Conservation (phyloP, 805 yeast species). For the Danielia oregonensis region DNA sequence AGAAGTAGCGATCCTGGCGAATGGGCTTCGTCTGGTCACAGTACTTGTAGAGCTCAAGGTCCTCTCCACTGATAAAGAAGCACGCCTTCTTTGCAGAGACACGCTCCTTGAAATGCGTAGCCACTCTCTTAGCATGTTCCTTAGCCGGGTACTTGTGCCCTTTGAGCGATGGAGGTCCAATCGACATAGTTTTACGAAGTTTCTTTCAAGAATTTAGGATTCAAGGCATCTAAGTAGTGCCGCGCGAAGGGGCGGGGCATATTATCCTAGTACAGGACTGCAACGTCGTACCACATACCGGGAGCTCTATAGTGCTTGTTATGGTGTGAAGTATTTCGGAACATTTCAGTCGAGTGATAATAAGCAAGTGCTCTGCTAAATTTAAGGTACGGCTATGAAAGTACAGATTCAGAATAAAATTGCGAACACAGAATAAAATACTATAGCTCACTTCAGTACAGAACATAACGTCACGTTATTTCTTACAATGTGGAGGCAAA, state of each 20-base stretch:
- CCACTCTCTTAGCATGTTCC: conserved; percentile 60
- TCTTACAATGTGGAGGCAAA: too few species aligned
- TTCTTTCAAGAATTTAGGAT: too few species aligned
- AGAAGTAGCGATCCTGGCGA: conserved; percentile 90
- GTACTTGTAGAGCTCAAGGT: conserved; percentile 58
- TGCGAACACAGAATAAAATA: too few species aligned
- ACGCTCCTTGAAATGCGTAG: conserved; percentile 30
- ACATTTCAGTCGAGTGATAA: too few species aligned
- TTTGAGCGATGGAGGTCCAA: conserved; percentile 1
- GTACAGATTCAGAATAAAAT: too few species aligned
- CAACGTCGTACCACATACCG: background rate
- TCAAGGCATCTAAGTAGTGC: too few species aligned
- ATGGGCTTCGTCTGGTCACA: conserved; percentile 76
- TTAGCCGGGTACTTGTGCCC: conserved; percentile 74
- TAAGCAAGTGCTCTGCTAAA: too few species aligned
- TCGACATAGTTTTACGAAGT: conserved; percentile 2
- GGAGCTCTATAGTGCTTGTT: too few species aligned
- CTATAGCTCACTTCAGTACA: too few species aligned
- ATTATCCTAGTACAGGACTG: background rate
- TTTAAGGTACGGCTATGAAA: too few species aligned
- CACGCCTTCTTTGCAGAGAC: conserved; percentile 24
- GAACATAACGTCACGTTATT: too few species aligned
- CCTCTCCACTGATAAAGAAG: conserved; percentile 61
- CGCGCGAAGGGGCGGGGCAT: background rate
- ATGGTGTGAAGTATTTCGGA: too few species aligned